phyloP scores from a whole-genome alignment of 768 basidiomycete genomes.

The Amanita fuliginea region DNA sequence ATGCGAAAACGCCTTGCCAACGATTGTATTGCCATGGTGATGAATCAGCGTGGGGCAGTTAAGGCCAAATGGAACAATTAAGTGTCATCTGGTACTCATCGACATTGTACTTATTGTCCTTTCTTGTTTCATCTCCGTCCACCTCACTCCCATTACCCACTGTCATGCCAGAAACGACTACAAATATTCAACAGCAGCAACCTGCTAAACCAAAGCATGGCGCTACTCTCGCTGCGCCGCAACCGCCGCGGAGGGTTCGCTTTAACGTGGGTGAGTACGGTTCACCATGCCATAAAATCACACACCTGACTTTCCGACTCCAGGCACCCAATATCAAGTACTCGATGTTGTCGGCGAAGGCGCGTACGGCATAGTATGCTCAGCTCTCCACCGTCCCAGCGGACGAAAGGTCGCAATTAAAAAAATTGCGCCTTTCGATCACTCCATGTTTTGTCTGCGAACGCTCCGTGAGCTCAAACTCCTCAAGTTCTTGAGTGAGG shows the following conservation, averaged over 20 bases:
- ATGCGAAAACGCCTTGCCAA: background rate
- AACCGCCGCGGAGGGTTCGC: slow-evolving; percentile 72
- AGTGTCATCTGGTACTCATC: background rate
- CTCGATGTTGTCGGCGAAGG: slow-evolving; percentile 85
- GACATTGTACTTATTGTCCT: slow-evolving; percentile 12
- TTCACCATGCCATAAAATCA: background rate
- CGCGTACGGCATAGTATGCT: slow-evolving; percentile 93
- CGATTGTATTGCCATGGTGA: background rate
- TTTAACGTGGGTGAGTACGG: slow-evolving; percentile 66
- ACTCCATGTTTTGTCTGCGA: slow-evolving; percentile 87
- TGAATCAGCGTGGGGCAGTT: background rate
- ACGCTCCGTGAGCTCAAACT: slow-evolving; percentile 85
- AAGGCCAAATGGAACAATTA: background rate
- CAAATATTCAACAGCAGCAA: slow-evolving; percentile 13
- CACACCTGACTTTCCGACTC: background rate
- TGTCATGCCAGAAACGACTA: slow-evolving; percentile 20
- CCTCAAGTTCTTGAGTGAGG: slow-evolving; percentile 76
- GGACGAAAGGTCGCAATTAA: slow-evolving; percentile 94
- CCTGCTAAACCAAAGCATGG: slow-evolving; percentile 26
- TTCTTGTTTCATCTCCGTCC: slow-evolving; percentile 11
- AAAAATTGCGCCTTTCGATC: slow-evolving; percentile 92
- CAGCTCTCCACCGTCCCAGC: slow-evolving; percentile 79
- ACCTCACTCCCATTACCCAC: slow-evolving; percentile 8
- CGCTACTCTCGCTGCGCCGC: slow-evolving; percentile 29
- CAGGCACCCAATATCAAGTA: slow-evolving; percentile 76